Evolutionary conservation across 139 green algal species (phyloP).

Genomic region (Coccomyxa sp.): DNA sequence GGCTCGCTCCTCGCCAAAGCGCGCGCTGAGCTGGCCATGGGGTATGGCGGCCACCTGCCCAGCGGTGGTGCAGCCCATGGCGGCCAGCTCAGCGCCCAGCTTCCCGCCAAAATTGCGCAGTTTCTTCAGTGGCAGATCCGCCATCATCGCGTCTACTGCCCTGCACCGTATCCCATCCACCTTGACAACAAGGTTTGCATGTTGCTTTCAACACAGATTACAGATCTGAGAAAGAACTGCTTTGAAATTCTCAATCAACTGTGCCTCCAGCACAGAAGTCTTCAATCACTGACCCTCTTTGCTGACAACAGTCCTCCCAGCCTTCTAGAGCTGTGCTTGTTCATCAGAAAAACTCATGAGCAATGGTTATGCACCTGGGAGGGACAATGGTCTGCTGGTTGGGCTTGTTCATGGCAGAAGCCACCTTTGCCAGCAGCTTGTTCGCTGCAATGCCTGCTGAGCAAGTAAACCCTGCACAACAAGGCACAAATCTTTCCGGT

Average conservation of each 20-base stretch:
- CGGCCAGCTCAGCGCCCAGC: slow-evolving; percentile 59
- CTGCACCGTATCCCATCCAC: slow-evolving; percentile 1
- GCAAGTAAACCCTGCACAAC: slow-evolving; percentile 45
- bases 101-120: slow-evolving; percentile 85
- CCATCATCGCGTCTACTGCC: slow-evolving; percentile 26
- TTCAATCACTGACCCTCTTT: neutral
- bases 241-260: no score
- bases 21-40: slow-evolving; percentile 25
- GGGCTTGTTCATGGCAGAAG: slow-evolving; percentile 77
- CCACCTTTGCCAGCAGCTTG: slow-evolving; percentile 92
- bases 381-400: slow-evolving; percentile 82
- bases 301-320: neutral
- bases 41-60: slow-evolving; percentile 45
- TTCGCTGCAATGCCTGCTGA: slow-evolving; percentile 66
- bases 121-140: slow-evolving; percentile 77
- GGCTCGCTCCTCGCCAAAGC: slow-evolving; percentile 35
- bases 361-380: slow-evolving; percentile 17
- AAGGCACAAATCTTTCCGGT: neutral
- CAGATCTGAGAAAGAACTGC: no score
- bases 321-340: neutral
- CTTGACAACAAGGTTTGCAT: no score
- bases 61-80: slow-evolving; percentile 50
- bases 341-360: neutral
- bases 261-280: no score
- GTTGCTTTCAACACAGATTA: no score